Evolutionary conservation across 148 eudicot genomes (phyloP).

Genomic region (Linanthus parryae): DNA sequence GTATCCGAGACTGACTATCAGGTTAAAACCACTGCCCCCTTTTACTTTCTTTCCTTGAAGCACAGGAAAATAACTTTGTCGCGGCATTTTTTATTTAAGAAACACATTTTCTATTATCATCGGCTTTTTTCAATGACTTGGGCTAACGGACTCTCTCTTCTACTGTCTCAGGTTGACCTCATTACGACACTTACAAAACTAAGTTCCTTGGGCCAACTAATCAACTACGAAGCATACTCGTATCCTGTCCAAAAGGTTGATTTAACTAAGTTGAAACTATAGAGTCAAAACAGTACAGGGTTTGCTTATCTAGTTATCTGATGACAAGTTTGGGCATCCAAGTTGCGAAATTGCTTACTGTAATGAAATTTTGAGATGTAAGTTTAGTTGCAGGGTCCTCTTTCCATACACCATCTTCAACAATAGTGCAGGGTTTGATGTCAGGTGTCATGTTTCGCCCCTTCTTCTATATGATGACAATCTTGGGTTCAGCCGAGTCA

Average conservation of each 20-base stretch:
- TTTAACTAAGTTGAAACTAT: conserved; percentile 70
- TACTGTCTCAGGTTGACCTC: conserved; percentile 69
- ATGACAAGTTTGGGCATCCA: no score
- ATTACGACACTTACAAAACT: conserved; percentile 83
- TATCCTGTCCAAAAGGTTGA: conserved; percentile 73
- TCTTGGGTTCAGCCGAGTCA: no score
- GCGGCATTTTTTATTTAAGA: no score
- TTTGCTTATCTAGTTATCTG: no score
- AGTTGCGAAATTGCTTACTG: no score
- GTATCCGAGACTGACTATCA: conserved; percentile 92
- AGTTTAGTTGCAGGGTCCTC: no score
- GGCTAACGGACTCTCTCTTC: background rate
- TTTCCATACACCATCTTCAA: no score
- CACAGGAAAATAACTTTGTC: background rate
- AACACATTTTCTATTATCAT: background rate
- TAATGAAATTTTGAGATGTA: no score
- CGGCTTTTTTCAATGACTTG: background rate
- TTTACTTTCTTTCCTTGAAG: background rate
- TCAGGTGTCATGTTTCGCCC: no score
- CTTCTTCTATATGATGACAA: no score
- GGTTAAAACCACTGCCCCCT: conserved; percentile 28
- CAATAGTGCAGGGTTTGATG: no score
- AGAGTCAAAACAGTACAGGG: no score
- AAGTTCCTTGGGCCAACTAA: conserved; percentile 79
- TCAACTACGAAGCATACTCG: conserved; percentile 87